phyloP scores from a whole-genome alignment of 2,329 filamentous ascomycete genomes.

The Microsporum canis region DNA sequence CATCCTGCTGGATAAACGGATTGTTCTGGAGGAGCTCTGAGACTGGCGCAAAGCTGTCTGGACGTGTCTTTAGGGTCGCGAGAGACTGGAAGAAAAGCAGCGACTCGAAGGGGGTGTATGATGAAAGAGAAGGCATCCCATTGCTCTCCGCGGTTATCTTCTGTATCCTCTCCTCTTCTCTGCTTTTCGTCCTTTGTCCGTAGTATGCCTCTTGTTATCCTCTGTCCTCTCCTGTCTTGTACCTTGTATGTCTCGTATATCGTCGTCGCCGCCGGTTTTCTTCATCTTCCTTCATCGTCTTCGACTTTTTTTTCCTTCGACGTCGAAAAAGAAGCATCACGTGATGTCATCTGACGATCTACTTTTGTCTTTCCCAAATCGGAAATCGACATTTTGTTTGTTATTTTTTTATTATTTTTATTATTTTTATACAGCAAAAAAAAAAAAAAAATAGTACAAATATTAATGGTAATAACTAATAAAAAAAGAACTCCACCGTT shows the following conservation, averaged over 20 bases:
- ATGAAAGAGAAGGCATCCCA: conserved; percentile 48
- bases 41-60: conserved; percentile 57
- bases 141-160: conserved; percentile 18
- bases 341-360: background rate
- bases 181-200: background rate
- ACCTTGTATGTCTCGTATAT: background rate
- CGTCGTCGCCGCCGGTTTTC: background rate
- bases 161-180: background rate
- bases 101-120: conserved; percentile 76
- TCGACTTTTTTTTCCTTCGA: background rate
- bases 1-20: conserved; percentile 57
- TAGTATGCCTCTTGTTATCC: background rate
- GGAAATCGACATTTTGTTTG: background rate
- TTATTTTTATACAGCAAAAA: background rate
- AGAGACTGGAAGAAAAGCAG: conserved; percentile 75
- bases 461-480: background rate
- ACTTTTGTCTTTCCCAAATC: background rate
- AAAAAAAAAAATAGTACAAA: background rate
- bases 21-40: conserved; percentile 66
- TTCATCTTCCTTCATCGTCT: background rate
- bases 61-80: conserved; percentile 53
- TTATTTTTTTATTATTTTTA: background rate
- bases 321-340: background rate
- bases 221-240: background rate
- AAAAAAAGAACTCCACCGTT: background rate